Percentiles rank a stretch among this genome's conserved stretches.
These are phyloP conservation scores for Aspergillus aculeatus DNA, from an alignment of 2,329 filamentous ascomycete species.

Conservation along the genomic window DNA sequence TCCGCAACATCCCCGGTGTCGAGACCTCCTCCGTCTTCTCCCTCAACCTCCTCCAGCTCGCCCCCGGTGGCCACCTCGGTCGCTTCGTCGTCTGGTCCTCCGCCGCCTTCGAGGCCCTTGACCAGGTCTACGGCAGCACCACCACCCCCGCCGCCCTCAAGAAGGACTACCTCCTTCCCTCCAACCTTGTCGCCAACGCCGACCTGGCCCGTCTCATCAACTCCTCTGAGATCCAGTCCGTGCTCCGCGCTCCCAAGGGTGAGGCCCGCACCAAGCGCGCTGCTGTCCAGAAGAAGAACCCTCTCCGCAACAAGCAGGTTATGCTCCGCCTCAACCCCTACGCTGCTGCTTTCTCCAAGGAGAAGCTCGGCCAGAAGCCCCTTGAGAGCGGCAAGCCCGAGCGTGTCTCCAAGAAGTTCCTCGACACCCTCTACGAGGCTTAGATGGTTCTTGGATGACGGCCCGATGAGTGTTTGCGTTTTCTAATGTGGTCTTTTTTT, in stretches of 20 bases:
- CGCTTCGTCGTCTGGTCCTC: slow-evolving; percentile 99
- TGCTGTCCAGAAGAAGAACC: slow-evolving; percentile 99
- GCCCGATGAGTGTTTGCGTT: slow-evolving; percentile 18
- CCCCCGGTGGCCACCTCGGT: slow-evolving; percentile 96
- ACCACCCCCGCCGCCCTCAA: slow-evolving; percentile 87
- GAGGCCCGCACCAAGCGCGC: slow-evolving; percentile 84
- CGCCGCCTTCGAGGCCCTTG: slow-evolving; percentile 90
- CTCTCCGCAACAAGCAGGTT: slow-evolving; percentile 97
- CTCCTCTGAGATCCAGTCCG: slow-evolving; percentile 96
- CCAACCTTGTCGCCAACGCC: slow-evolving; percentile 87
- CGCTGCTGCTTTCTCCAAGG: slow-evolving; percentile 83
- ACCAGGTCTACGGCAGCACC: slow-evolving; percentile 94
- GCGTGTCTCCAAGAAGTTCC: slow-evolving; percentile 54
- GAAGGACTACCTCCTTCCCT: slow-evolving; percentile 98
- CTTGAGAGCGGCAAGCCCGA: slow-evolving; percentile 62
- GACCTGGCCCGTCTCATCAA: slow-evolving; percentile 98
- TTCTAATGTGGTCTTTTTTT: slow-evolving; percentile 23
- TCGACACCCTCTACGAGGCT: slow-evolving; percentile 52
- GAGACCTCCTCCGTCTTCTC: slow-evolving; percentile 93
- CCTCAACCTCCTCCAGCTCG: slow-evolving; percentile 98
- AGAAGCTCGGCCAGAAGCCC: slow-evolving; percentile 74
- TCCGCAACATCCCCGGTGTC: slow-evolving; percentile 98
- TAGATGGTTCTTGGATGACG: slow-evolving; percentile 35
- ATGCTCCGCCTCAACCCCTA: slow-evolving; percentile 98
- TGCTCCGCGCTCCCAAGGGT: slow-evolving; percentile 88